Evolutionary conservation across 2,329 filamentous ascomycete species (phyloP).

Genomic region (Myriosclerotinia curreyana): DNA sequence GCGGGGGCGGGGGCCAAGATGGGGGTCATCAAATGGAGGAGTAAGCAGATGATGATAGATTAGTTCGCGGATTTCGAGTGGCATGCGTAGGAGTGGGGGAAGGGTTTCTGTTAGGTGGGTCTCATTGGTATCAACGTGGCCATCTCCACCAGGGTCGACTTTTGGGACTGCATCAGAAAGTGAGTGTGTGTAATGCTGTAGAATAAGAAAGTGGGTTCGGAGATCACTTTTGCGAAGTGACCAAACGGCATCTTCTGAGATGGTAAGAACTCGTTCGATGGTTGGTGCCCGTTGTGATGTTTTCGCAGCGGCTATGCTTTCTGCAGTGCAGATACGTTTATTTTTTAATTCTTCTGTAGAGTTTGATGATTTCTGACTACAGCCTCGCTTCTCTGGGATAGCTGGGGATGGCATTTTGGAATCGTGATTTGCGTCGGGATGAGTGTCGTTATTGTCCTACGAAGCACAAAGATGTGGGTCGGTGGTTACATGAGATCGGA

Average conservation of each 20-base stretch:
- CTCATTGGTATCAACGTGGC: conserved; percentile 2
- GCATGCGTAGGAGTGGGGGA: conserved; percentile 30
- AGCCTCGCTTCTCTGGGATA: background rate
- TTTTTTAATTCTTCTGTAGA: background rate
- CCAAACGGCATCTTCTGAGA: conserved; percentile 33
- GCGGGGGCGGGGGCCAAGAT: conserved; percentile 34
- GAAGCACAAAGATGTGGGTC: conserved; percentile 8
- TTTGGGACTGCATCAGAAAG: conserved; percentile 17
- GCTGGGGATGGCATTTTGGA: conserved; percentile 1
- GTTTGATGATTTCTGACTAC: background rate
- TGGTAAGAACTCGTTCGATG: conserved; percentile 24
- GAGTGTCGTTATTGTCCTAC: conserved; percentile 3
- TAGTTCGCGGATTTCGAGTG: conserved; percentile 31
- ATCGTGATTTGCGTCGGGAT: conserved; percentile 11
- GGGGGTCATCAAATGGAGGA: conserved; percentile 24
- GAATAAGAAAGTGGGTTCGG: conserved; percentile 30
- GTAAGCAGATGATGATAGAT: conserved; percentile 30
- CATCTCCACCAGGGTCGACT: conserved; percentile 14
- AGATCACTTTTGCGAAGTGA: conserved; percentile 32
- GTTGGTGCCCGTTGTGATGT: conserved; percentile 8
- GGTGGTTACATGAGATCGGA: background rate
- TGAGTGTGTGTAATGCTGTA: conserved; percentile 32
- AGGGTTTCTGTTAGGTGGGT: conserved; percentile 5
- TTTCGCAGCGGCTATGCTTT: conserved; percentile 14
- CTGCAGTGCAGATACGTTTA: conserved; percentile 9